A percentile compares a stretch with the other conserved stretches of the same genome.
Conservation (phyloP, 768 basidiomycete genomes). For the Suillus paluster region DNA sequence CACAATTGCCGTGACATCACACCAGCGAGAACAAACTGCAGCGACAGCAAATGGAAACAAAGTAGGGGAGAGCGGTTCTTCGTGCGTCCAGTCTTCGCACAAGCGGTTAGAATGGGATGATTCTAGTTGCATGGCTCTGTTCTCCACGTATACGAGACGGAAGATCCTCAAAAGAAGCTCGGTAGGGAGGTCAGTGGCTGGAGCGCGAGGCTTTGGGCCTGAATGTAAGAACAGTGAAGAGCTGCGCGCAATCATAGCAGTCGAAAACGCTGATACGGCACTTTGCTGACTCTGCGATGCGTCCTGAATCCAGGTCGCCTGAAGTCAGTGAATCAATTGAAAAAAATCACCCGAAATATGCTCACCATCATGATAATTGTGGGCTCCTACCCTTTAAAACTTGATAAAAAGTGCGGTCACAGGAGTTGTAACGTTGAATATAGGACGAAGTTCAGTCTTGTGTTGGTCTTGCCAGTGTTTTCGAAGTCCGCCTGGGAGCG, state of each 20-base stretch:
- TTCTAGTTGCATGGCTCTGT: neutral
- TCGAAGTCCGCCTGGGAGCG: neutral
- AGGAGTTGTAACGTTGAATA: neutral
- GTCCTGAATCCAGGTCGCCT: neutral
- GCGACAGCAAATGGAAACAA: constrained; percentile 16
- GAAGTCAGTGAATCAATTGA: neutral
- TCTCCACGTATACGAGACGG: neutral
- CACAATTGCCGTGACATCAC: constrained; percentile 15
- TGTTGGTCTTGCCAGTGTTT: no score
- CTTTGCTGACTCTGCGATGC: neutral
- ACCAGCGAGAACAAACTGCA: constrained; percentile 22
- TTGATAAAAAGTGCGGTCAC: neutral
- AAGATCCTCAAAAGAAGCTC: constrained; percentile 3
- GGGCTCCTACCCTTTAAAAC: no score
- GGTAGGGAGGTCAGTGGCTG: neutral
- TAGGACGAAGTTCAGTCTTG: neutral
- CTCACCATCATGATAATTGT: neutral
- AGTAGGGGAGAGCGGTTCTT: neutral
- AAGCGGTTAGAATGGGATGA: neutral
- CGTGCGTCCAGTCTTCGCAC: constrained; percentile 4
- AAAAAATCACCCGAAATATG: no score
- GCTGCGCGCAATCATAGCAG: neutral
- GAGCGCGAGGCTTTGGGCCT: neutral
- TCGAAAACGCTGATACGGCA: neutral
- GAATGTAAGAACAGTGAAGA: neutral